phyloP scores from a whole-genome alignment of 257 asterid genomes.

The Capsicum pubescens region DNA sequence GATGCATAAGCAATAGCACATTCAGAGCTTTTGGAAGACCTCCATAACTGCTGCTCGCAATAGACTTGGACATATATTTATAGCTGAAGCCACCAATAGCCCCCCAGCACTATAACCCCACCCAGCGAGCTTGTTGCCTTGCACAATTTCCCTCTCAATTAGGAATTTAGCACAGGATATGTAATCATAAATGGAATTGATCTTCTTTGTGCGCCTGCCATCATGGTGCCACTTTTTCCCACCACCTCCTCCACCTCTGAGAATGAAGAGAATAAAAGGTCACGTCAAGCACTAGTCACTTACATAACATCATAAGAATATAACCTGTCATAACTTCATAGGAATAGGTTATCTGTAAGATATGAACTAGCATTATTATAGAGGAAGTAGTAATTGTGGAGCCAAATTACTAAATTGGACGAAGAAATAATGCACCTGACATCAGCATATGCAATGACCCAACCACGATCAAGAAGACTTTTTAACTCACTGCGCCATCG shows the following conservation, averaged over 20 bases:
- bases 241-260: slow-evolving; percentile 95
- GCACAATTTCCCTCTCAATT: slow-evolving; percentile 66
- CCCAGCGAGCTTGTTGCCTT: slow-evolving; percentile 83
- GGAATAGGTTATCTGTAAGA: neutral
- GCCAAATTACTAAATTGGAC: slow-evolving; percentile 25
- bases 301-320: slow-evolving; percentile 12
- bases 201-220: slow-evolving; percentile 73
- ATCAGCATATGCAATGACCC: slow-evolving; percentile 97
- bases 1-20: neutral
- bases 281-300: slow-evolving; percentile 11
- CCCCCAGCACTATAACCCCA: slow-evolving; percentile 99
- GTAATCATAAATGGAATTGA: slow-evolving; percentile 75
- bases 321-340: slow-evolving; percentile 4
- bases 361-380: neutral
- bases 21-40: slow-evolving; percentile 46
- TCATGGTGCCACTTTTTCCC: slow-evolving; percentile 84
- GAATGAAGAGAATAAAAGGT: slow-evolving; percentile 21
- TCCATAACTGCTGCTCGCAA: slow-evolving; percentile 89
- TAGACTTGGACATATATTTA: slow-evolving; percentile 72
- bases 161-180: slow-evolving; percentile 86
- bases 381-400: neutral
- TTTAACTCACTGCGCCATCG: slow-evolving; percentile 71
- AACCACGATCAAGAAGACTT: slow-evolving; percentile 98
- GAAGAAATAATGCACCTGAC: slow-evolving; percentile 60
- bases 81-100: slow-evolving; percentile 88